phyloP scores from a whole-genome alignment of 768 basidiomycete genomes.

The Tubosaeta sp. region DNA sequence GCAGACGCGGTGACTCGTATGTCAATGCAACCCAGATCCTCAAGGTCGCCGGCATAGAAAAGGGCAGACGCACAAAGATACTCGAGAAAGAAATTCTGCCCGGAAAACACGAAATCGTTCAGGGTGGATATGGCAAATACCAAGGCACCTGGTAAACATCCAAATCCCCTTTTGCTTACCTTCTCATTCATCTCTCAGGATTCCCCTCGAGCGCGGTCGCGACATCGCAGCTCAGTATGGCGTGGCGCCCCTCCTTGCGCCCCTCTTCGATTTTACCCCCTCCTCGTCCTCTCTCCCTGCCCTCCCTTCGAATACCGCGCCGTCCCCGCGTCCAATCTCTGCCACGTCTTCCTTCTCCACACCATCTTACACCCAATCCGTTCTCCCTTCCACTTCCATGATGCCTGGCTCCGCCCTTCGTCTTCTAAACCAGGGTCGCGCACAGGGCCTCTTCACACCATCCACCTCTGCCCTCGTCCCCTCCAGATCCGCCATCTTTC shows the following conservation, averaged over 20 bases:
- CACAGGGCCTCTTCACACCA: slow-evolving; percentile 82
- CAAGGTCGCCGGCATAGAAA: slow-evolving; percentile 97
- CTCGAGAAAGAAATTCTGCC: slow-evolving; percentile 94
- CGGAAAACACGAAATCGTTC: slow-evolving; percentile 96
- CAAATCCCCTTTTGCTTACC: slow-evolving; percentile 1
- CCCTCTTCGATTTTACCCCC: slow-evolving; percentile 92
- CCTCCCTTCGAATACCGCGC: slow-evolving; percentile 48
- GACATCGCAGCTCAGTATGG: slow-evolving; percentile 92
- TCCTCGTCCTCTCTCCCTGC: slow-evolving; percentile 65
- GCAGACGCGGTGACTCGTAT: slow-evolving; percentile 87
- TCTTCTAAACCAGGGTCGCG: slow-evolving; percentile 78
- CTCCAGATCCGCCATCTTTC: slow-evolving; percentile 46
- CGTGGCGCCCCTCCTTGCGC: slow-evolving; percentile 80
- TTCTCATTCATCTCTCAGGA: slow-evolving; percentile 50
- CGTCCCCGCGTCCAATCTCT: slow-evolving; percentile 62
- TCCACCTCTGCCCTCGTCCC: slow-evolving; percentile 60
- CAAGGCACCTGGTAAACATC: slow-evolving; percentile 91
- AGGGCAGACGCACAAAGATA: slow-evolving; percentile 94
- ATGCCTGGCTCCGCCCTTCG: slow-evolving; percentile 85
- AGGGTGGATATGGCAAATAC: slow-evolving; percentile 98
- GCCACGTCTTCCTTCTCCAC: slow-evolving; percentile 65
- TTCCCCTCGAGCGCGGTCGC: slow-evolving; percentile 90
- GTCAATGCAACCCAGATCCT: slow-evolving; percentile 99
- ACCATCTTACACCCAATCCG: slow-evolving; percentile 48
- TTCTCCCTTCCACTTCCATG: slow-evolving; percentile 75